Base-by-base conservation (phyloP, 2,329 filamentous ascomycete genomes). In the Tolypocladium ophioglossoides region DNA sequence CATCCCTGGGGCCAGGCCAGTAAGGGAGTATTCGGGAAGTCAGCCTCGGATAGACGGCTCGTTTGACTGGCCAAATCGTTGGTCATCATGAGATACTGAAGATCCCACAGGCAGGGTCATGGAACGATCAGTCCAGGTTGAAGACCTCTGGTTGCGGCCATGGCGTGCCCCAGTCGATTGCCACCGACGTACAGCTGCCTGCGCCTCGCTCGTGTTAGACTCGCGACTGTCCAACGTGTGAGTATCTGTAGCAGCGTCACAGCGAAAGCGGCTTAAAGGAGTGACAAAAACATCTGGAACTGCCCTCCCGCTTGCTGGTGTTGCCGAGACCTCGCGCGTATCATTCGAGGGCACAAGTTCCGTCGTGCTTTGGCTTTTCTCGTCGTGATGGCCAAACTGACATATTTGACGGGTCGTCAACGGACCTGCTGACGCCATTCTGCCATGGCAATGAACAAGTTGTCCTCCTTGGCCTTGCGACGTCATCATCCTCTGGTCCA, bases 241-340 rank as follows among this genome's bases (percentile, higher is more conserved):
- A 14, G 11, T 18, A 10, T 54, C 38, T 18, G 18, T 22, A 4
- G 12, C 46, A 10, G 41, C 24, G 22, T 52, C 48, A 16, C 51
- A 46, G 6, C 59, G 57, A 10, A 66, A 44, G 16, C 53, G 58
- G 40, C 60, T 63, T 32, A 59, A 50, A 3, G 65, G 60, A 2
- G 60, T 63, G 22, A 59, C 52, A 39, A 64, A 63, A 10, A 56
- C 37, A 11, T 64, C 62, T 16, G 39, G 16, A 16, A 18, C 9
- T 35, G 22, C 16, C 51, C 20, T 52, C 32, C 30, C 38, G 8
- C n/a, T 46, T 18, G 30, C 18, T 10, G 44, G 27, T 14, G 2
- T 20, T 34, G 27, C n/a, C 20, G 44, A 48, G 18, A 18, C 8
- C 2, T 34, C 44, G 18, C 18, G 12, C 9, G 5, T 34, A 32